Base-by-base conservation (phyloP, 225 moss, liverwort and hornwort species). In the Physcomitrium patens region DNA sequence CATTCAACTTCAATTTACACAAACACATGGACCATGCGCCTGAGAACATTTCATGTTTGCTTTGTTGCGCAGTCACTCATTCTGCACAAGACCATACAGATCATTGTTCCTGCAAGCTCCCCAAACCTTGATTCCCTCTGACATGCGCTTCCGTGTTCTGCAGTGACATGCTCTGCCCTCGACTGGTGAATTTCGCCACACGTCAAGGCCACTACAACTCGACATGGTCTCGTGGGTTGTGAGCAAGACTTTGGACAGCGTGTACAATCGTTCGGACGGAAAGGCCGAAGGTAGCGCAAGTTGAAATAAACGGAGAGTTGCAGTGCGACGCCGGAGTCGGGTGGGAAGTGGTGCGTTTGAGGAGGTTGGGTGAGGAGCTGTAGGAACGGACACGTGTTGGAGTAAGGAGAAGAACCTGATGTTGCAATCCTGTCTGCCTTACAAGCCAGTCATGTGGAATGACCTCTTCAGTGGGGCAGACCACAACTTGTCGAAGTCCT, bases 401-500 rank as follows among this genome's bases (percentile, higher is more conserved):
- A 72, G 20, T 70, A 17, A 12, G 59, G 67, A 67, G 63, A 72
- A 17, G 42, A 70, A 55, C 20, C 58, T 75, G 71, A 80, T 85
- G 88, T 85, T 85, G 85, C 77, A 85, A 61, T 60, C 88, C 61
- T 75, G 82, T 49, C 72, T 82, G 43, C 75, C 82, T 72, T 74
- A 68, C 71, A 71, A 79, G 69, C 75, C 80, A 84, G 88, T 77
- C 61, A 76, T 80, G 80, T 82, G 88, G 88, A 85, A 82, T 80
- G 88, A 88, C 77, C 80, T 67, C 77, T 75, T 82, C 68, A 24
- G 54, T 78, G 87, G 87, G 84, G 84, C 84, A 82, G 87, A 87
- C 73, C 70, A 75, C 78, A 8, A 62, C 43, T 77, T 82, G 75
- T 79, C 77, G 64, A 85, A 80, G 77, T 62, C 75, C 69, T 66